A percentile compares a stretch with the other conserved stretches of the same genome.
Evolutionary conservation across 2,329 filamentous ascomycete species (phyloP).

Genomic region (Rutstroemia sp.): DNA sequence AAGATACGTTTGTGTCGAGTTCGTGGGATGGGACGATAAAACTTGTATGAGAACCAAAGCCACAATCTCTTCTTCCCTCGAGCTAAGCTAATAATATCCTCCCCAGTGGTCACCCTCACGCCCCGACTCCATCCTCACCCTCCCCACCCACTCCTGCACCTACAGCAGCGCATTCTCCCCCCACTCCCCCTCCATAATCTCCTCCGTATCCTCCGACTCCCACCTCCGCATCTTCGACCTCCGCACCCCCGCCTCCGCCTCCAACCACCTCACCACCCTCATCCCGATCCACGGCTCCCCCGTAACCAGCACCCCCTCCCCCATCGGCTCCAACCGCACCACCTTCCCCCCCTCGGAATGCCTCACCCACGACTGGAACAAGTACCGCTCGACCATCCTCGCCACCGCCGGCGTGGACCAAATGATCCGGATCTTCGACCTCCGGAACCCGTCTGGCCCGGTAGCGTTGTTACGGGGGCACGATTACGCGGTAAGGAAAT

Average conservation of each 20-base stretch:
- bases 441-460: conserved; percentile 70
- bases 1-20: conserved; percentile 82
- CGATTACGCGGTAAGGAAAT: conserved; percentile 77
- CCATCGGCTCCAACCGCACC: conserved; percentile 24
- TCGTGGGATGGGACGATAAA: conserved; percentile 97
- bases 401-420: conserved; percentile 88
- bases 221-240: conserved; percentile 89
- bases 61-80: neutral
- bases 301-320: conserved; percentile 25
- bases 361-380: conserved; percentile 98
- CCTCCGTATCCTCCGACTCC: conserved; percentile 81
- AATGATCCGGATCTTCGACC: conserved; percentile 81
- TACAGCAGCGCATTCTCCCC: conserved; percentile 91
- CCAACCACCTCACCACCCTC: conserved; percentile 76
- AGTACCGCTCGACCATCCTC: conserved; percentile 79
- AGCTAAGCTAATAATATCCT: conserved; percentile 4
- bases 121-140: conserved; percentile 66
- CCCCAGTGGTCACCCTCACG: conserved; percentile 74
- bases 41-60: conserved; percentile 45
- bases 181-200: conserved; percentile 77
- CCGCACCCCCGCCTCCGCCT: conserved; percentile 74
- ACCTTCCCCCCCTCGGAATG: conserved; percentile 51
- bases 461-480: conserved; percentile 72
- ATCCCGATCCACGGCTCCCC: conserved; percentile 72
- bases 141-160: conserved; percentile 88